Evolutionary conservation across 2,329 filamentous ascomycete genomes (phyloP), one percentile per base, ranked within the genome.

Genomic region (Phaeosphaeria sp.): DNA sequence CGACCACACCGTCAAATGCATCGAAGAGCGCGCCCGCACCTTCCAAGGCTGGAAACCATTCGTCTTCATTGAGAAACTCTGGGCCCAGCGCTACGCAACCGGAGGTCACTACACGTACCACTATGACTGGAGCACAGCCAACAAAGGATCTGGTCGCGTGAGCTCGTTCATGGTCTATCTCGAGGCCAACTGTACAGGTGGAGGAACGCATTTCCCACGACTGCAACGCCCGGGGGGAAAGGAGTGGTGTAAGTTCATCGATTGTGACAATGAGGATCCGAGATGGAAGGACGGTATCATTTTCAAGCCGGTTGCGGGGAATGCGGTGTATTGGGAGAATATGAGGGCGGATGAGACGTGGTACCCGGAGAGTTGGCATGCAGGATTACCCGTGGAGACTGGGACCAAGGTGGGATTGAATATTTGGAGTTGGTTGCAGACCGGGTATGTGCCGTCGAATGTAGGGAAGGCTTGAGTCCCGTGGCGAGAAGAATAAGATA

Each of bases 161-260:
- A 85, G 81, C 54, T 86, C 81, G 2, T 88, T 88, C 65, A 88
- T 88, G 85, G 86, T 88, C 1, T 89, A 87, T 66, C 70, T 88
- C 9, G 72, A 70, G 9, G 70, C 70, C 4, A 76, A 83, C 47
- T 85, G 84, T 60, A 78, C 77, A 17, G 86, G 86, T 1, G 86
- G 86, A 1, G 86, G 85, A 3, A 89, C 86, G 21, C 82, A 87
- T 64, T 89, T 89, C 55, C 86, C 86, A 3, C 74, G 82, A 2
- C 59, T 88, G 18, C 64, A 66, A 39, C 79, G 69, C 72, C 82
- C 83, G 33, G 22, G 55, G 17, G 79, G 77, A 21, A 63, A 71
- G 36, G 72, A 74, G 52, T 89, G 86, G 86, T 87, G 85, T 72
- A 73, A 79, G 52, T 87, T 86, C 62, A 65, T 88, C 22, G 84